Percentiles rank a stretch among this genome's conserved stretches.
These are phyloP conservation scores for Alternaria infectoria DNA, from an alignment of 2,329 filamentous ascomycete species.

Conservation along the genomic window DNA sequence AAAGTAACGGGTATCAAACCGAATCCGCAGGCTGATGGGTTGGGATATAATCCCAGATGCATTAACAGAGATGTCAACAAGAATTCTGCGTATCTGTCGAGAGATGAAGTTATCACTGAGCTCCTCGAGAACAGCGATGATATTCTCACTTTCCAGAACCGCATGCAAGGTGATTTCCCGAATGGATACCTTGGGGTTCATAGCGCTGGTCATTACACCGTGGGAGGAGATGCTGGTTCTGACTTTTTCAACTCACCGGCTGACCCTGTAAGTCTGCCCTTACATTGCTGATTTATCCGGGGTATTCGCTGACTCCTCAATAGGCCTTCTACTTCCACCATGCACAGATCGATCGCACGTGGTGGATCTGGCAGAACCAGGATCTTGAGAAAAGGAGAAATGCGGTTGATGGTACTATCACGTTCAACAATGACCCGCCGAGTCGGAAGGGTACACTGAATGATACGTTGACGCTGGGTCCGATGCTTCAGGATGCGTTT, in stretches of 20 bases:
- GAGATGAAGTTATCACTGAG: constrained; percentile 24
- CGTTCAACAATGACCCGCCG: constrained; percentile 52
- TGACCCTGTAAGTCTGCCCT: constrained; percentile 41
- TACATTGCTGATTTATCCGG: accelerated
- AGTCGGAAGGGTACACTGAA: constrained; percentile 55
- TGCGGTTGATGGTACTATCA: constrained; percentile 52
- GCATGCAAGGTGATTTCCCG: constrained; percentile 27
- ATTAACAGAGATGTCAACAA: constrained; percentile 46
- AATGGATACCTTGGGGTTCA: constrained; percentile 48
- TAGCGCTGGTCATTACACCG: constrained; percentile 52
- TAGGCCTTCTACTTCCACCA: constrained; percentile 55
- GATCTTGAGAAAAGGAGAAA: constrained; percentile 45
- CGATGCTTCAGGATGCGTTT: constrained; percentile 26
- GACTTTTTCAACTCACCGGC: constrained; percentile 54
- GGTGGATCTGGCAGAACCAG: constrained; percentile 59
- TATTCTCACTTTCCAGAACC: constrained; percentile 48
- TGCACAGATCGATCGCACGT: constrained; percentile 55
- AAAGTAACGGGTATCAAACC: constrained; percentile 29
- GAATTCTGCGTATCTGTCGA: constrained; percentile 24
- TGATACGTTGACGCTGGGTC: constrained; percentile 49
- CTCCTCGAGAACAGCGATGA: constrained; percentile 28
- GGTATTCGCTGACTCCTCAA: background rate
- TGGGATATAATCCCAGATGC: constrained; percentile 46
- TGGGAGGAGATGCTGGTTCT: background rate
- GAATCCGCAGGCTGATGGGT: constrained; percentile 34